These are phyloP conservation scores for Trichoderma sp. DNA, from an alignment of 2,329 filamentous ascomycete genomes.

Conservation along the genomic window DNA sequence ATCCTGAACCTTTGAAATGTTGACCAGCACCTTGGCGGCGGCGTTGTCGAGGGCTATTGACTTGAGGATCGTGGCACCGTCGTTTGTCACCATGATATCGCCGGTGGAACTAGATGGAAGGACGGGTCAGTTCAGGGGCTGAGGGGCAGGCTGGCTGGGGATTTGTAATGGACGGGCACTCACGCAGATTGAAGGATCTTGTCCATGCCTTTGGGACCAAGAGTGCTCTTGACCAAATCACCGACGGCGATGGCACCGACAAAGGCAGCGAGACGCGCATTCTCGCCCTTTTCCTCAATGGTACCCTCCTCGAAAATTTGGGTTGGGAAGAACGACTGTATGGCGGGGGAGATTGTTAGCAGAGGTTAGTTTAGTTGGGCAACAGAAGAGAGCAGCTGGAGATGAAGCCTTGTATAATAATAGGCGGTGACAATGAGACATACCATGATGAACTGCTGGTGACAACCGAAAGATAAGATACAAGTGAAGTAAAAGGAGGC, in stretches of 20 bases:
- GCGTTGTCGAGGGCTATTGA: constrained; percentile 98
- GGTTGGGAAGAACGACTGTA: constrained; percentile 73
- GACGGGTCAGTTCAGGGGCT: constrained; percentile 20
- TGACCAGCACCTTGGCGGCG: constrained; percentile 95
- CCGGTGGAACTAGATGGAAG: constrained; percentile 69
- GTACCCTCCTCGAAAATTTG: constrained; percentile 98
- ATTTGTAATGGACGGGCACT: constrained; percentile 36
- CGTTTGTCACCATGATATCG: constrained; percentile 98
- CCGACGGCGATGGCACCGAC: constrained; percentile 97
- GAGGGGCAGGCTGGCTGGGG: neutral
- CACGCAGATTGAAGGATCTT: constrained; percentile 96
- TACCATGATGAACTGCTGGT: constrained; percentile 14
- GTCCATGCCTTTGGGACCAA: constrained; percentile 98
- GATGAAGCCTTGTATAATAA: neutral
- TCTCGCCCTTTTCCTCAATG: constrained; percentile 97
- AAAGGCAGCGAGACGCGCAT: constrained; percentile 97
- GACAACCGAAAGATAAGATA: constrained; percentile 13
- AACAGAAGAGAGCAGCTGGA: neutral
- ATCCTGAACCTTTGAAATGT: constrained; percentile 99
- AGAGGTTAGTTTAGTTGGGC: constrained; percentile 14
- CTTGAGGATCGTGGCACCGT: constrained; percentile 97
- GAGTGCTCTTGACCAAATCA: constrained; percentile 93
- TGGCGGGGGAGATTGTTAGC: constrained; percentile 14
- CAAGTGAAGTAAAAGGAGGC: neutral
- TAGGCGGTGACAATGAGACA: neutral